Evolutionary conservation across 163 green algal species (phyloP).

Genomic region (Scenedesmus sp.): DNA sequence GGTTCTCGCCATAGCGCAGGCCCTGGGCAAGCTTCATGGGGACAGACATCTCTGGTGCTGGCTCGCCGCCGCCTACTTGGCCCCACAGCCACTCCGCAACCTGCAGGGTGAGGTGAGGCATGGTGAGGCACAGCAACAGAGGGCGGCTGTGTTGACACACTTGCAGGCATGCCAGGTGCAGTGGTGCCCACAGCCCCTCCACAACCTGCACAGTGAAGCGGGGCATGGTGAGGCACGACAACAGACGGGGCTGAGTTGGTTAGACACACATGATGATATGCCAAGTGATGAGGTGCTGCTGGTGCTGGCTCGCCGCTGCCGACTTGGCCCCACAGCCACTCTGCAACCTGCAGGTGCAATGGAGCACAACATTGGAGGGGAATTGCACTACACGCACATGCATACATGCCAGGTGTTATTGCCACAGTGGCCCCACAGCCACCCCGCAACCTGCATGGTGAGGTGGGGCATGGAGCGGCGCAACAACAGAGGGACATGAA

Average conservation of each 20-base stretch:
- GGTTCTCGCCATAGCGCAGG: conserved; percentile 98
- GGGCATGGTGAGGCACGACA: too few species aligned
- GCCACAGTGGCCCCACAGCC: too few species aligned
- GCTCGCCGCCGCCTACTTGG: conserved; percentile 74
- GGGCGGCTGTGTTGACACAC: neutral
- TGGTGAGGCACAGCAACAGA: neutral
- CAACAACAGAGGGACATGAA: too few species aligned
- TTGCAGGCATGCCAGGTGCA: too few species aligned
- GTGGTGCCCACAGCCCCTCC: too few species aligned
- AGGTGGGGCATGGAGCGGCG: too few species aligned
- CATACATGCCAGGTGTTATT: neutral
- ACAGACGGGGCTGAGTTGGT: too few species aligned
- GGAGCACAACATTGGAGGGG: neutral
- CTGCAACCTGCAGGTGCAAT: conserved; percentile 72
- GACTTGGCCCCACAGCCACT: conserved; percentile 94
- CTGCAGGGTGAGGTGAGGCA: neutral
- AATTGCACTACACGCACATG: too few species aligned
- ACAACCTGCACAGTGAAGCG: too few species aligned
- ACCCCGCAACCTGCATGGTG: too few species aligned
- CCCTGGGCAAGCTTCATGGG: conserved; percentile 81
- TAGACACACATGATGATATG: too few species aligned
- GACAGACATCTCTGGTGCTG: conserved; percentile 82
- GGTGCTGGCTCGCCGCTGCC: conserved; percentile 73
- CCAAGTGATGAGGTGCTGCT: neutral
- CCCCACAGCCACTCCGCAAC: conserved; percentile 96